phyloP scores from a whole-genome alignment of 2,329 filamentous ascomycete genomes.

The Lojkania enalia region DNA sequence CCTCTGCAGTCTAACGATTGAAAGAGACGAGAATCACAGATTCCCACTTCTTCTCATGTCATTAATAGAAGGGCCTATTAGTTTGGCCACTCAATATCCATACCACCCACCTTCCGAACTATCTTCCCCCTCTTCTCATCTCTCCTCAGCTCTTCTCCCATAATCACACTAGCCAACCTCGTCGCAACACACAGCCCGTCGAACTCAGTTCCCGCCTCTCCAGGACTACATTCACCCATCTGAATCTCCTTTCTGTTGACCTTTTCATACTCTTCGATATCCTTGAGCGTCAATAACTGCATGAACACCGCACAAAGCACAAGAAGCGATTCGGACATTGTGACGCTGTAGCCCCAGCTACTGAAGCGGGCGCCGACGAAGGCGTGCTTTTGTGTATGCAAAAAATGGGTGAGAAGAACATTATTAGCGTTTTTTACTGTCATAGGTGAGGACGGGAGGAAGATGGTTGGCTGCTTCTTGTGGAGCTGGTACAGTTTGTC shows the following conservation, averaged over 20 bases:
- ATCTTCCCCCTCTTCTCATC: conserved; percentile 38
- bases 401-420: conserved; percentile 30
- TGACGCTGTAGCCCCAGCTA: conserved; percentile 42
- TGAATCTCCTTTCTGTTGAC: conserved; percentile 29
- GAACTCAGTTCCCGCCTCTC: conserved; percentile 26
- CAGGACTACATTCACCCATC: conserved; percentile 33
- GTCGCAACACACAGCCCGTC: conserved; percentile 30
- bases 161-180: conserved; percentile 37
- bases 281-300: conserved; percentile 33
- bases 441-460: conserved; percentile 29
- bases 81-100: conserved; percentile 23
- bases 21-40: too few species aligned
- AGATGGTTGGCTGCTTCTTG: conserved; percentile 36
- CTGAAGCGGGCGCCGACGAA: conserved; percentile 34
- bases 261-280: conserved; percentile 30
- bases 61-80: too few species aligned
- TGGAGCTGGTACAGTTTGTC: conserved; percentile 40
- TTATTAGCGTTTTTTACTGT: conserved; percentile 32
- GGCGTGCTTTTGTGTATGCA: conserved; percentile 21
- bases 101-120: conserved; percentile 19
- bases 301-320: conserved; percentile 41
- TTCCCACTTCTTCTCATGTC: too few species aligned
- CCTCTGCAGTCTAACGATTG: too few species aligned
- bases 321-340: conserved; percentile 35
- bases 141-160: conserved; percentile 36